Conservation (phyloP, 1,139 yeast genomes). For the Hansenula anomala region DNA sequence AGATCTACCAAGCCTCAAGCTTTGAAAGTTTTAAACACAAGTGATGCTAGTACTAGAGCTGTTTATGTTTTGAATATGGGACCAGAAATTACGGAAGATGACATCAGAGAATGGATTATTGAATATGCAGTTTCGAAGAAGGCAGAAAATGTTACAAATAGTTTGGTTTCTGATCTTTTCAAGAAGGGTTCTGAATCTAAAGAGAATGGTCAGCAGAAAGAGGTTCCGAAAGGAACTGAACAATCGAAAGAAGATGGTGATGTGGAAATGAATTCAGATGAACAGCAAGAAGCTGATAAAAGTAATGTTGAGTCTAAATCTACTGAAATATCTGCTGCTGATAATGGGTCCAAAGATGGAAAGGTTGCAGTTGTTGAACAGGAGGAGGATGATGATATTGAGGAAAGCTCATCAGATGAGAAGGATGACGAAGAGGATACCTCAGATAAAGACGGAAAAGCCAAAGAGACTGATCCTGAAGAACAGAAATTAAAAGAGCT, state of each 20-base stretch:
- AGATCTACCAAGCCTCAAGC: not conserved
- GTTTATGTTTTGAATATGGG: conserved; percentile 12
- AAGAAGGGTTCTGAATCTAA: conserved; percentile 11
- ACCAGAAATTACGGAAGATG: conserved; percentile 9
- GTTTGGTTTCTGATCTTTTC: not conserved
- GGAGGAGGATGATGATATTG: conserved; percentile 13
- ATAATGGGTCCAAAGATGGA: no score
- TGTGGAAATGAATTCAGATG: conserved; percentile 4
- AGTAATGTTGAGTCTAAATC: no score
- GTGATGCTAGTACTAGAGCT: conserved; percentile 11
- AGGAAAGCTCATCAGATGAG: conserved; percentile 3
- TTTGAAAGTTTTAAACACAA: conserved; percentile 9
- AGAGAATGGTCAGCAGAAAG: conserved; percentile 7
- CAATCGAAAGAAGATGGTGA: conserved; percentile 13
- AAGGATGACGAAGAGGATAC: conserved; percentile 25
- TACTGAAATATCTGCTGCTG: no score
- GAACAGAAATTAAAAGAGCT: conserved; percentile 1
- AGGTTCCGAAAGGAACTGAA: conserved; percentile 6
- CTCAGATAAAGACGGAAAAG: conserved; percentile 6
- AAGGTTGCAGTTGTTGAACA: not conserved
- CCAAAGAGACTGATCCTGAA: not conserved
- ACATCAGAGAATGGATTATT: conserved; percentile 11
- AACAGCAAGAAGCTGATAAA: no score
- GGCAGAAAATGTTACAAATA: not conserved
- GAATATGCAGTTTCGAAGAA: not conserved